A percentile compares a stretch with the other conserved stretches of the same genome.
Conservation (phyloP, 2,329 filamentous ascomycete genomes). For the Penicillium sp. region DNA sequence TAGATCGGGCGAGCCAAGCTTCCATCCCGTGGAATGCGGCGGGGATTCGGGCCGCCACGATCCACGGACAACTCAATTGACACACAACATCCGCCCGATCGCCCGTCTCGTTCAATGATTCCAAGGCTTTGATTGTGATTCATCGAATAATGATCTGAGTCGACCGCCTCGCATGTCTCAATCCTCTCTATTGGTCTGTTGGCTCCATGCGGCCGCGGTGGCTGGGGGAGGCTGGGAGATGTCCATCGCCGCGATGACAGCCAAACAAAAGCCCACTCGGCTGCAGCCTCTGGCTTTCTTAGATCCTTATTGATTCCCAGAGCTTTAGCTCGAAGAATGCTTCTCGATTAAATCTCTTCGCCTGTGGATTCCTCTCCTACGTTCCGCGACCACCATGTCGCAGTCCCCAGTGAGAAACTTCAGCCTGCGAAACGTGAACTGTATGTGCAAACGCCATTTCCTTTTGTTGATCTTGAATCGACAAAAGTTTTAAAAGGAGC, state of each 20-base stretch:
- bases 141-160: conserved; percentile 14
- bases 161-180: conserved; percentile 17
- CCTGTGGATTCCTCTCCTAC: conserved; percentile 17
- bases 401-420: conserved; percentile 18
- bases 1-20: conserved; percentile 11
- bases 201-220: conserved; percentile 12
- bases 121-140: conserved; percentile 3
- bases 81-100: conserved; percentile 10
- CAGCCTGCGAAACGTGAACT: conserved; percentile 25
- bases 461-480: background rate
- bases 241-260: conserved; percentile 16
- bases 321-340: conserved; percentile 21
- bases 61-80: conserved; percentile 11
- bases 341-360: conserved; percentile 19
- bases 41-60: conserved; percentile 14
- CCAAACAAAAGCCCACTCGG: conserved; percentile 23
- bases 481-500: background rate
- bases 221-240: conserved; percentile 28
- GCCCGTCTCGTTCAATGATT: conserved; percentile 2
- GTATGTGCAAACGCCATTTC: conserved; percentile 20
- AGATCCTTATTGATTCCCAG: conserved; percentile 12
- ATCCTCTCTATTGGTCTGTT: conserved; percentile 19
- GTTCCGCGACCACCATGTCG: conserved; percentile 22
- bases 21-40: conserved; percentile 2
- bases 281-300: conserved; percentile 9